Conservation (phyloP, 345 rosid genomes). For the Pistacia vera region DNA sequence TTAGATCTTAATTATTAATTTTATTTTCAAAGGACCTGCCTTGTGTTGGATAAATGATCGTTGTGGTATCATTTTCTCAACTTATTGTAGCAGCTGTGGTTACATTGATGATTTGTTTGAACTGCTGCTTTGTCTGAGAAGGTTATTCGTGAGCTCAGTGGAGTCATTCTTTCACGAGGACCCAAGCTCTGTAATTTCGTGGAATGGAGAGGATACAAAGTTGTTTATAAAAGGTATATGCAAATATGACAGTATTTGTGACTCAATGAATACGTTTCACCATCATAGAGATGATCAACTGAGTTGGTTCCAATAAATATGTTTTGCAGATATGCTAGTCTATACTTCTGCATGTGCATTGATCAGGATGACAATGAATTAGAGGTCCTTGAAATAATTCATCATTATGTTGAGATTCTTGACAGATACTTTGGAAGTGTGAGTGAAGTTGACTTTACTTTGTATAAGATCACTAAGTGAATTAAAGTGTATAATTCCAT, state of each 20-base stretch:
- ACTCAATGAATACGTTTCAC: neutral
- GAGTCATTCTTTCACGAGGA: constrained; percentile 77
- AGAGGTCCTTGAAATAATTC: too few species aligned
- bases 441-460: too few species aligned
- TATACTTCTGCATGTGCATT: constrained; percentile 97
- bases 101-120: neutral
- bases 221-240: constrained; percentile 79
- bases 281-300: constrained; percentile 4
- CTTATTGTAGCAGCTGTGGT: neutral
- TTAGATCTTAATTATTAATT: neutral
- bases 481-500: too few species aligned
- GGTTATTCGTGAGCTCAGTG: constrained; percentile 94
- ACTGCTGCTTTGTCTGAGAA: constrained; percentile 21
- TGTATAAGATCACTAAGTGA: too few species aligned
- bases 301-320: constrained; percentile 2
- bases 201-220: constrained; percentile 92
- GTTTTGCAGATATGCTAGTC: constrained; percentile 85
- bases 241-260: neutral
- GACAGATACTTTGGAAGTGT: too few species aligned
- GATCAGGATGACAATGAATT: too few species aligned
- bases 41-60: neutral
- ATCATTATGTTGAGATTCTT: too few species aligned
- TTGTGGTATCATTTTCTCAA: neutral
- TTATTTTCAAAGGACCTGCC: neutral
- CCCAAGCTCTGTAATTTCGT: constrained; percentile 96